Evolutionary conservation across 495 filamentous ascomycete genomes (phyloP).

Genomic region (Penicillium lividum): DNA sequence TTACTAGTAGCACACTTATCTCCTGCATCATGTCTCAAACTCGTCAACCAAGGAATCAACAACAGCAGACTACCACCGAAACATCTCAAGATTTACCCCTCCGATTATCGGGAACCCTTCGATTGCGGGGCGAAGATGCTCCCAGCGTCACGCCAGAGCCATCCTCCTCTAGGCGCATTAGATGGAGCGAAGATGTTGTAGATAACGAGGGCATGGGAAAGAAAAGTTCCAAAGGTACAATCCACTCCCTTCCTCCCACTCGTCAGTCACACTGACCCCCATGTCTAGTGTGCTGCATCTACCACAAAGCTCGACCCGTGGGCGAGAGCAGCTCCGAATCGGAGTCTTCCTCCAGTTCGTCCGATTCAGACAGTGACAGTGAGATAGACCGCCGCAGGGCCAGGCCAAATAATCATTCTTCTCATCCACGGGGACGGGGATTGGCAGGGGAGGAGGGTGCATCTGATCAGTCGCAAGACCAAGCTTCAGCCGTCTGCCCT

Average conservation of each 20-base stretch:
- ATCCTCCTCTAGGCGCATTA: slow-evolving; percentile 55
- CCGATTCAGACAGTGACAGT: slow-evolving; percentile 60
- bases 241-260: neutral
- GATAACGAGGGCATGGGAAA: slow-evolving; percentile 95
- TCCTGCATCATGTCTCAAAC: slow-evolving; percentile 33
- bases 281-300: slow-evolving; percentile 90
- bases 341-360: slow-evolving; percentile 61
- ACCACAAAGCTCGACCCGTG: slow-evolving; percentile 78
- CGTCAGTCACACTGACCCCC: slow-evolving; percentile 1
- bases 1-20: neutral
- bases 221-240: slow-evolving; percentile 83
- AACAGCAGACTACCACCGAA: slow-evolving; percentile 22
- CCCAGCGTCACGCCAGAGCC: slow-evolving; percentile 15
- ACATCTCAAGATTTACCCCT: slow-evolving; percentile 18
- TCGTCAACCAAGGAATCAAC: slow-evolving; percentile 25
- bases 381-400: slow-evolving; percentile 37
- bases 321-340: slow-evolving; percentile 86
- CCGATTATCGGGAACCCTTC: slow-evolving; percentile 31
- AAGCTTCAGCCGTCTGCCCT: slow-evolving; percentile 26
- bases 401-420: slow-evolving; percentile 19
- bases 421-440: slow-evolving; percentile 19
- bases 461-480: slow-evolving; percentile 19
- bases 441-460: slow-evolving; percentile 6
- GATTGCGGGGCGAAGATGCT: slow-evolving; percentile 39
- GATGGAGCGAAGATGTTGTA: slow-evolving; percentile 91